Conservation (phyloP, 1,284 basidiomycete species). For the Marasmius fiardii region DNA sequence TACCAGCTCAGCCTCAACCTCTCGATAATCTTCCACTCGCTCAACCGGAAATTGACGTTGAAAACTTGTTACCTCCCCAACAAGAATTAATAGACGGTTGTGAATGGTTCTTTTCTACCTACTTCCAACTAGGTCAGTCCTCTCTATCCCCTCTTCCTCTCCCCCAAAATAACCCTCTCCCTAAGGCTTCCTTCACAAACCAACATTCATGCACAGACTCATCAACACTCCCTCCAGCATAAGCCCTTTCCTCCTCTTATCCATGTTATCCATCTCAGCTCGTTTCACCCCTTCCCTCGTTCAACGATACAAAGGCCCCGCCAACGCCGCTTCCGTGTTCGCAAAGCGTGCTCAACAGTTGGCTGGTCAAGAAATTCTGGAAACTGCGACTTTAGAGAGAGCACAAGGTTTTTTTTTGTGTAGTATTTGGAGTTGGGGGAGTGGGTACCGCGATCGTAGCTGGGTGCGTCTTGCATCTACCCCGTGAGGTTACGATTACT, state of each 20-base stretch:
- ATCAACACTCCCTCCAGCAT: constrained; percentile 12
- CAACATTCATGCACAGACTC: constrained; percentile 18
- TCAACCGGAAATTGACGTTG: background rate
- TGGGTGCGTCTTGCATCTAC: constrained; percentile 12
- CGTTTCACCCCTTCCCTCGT: constrained; percentile 16
- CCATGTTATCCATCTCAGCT: constrained; percentile 18
- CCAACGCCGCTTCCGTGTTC: constrained; percentile 14
- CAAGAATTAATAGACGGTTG: constrained; percentile 15
- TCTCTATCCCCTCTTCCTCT: background rate
- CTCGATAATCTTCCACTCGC: no score
- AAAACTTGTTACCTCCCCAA: constrained; percentile 15
- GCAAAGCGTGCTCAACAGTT: constrained; percentile 16
- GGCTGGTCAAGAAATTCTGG: constrained; percentile 14
- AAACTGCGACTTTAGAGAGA: constrained; percentile 14
- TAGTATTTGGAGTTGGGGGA: constrained; percentile 18
- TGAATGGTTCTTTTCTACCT: constrained; percentile 14
- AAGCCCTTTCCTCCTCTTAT: constrained; percentile 15
- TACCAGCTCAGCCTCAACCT: constrained; percentile 6
- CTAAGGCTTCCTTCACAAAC: constrained; percentile 17
- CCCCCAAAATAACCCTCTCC: background rate
- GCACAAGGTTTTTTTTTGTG: constrained; percentile 17
- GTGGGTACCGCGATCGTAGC: constrained; percentile 15
- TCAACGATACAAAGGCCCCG: constrained; percentile 10
- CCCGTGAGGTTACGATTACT: no score
- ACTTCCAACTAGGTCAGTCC: constrained; percentile 10